Evolutionary conservation across 495 filamentous ascomycete species (phyloP).

Genomic region (Neurospora sp.): DNA sequence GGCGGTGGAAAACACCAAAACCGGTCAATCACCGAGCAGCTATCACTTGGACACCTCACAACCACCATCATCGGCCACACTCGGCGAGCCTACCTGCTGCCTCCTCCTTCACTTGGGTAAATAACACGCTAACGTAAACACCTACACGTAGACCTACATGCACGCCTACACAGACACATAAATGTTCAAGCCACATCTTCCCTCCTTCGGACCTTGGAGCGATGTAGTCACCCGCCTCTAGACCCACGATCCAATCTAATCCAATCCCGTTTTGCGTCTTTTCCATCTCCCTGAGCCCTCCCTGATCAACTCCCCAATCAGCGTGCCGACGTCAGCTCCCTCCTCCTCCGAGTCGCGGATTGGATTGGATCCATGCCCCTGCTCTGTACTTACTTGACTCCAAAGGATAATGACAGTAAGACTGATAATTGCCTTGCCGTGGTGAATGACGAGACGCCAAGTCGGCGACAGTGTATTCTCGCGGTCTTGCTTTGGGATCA

Average conservation of each 20-base stretch:
- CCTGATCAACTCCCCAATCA: neutral
- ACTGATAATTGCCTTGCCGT: neutral
- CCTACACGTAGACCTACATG: neutral
- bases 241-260: neutral
- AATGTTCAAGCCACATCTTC: neutral
- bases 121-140: neutral
- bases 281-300: neutral
- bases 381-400: neutral
- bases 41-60: conserved; percentile 26
- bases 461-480: neutral
- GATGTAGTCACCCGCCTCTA: neutral
- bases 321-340: neutral
- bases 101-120: neutral
- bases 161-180: neutral
- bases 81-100: neutral
- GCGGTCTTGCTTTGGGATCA: neutral
- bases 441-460: neutral
- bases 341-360: neutral
- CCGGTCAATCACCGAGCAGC: neutral
- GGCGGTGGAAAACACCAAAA: neutral
- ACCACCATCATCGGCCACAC: conserved; percentile 11
- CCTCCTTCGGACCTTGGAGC: neutral
- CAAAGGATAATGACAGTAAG: neutral
- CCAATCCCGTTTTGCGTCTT: neutral
- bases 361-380: neutral